These are phyloP conservation scores for Puccinia coronata DNA, from an alignment of 1,284 basidiomycete species.

Conservation along the genomic window DNA sequence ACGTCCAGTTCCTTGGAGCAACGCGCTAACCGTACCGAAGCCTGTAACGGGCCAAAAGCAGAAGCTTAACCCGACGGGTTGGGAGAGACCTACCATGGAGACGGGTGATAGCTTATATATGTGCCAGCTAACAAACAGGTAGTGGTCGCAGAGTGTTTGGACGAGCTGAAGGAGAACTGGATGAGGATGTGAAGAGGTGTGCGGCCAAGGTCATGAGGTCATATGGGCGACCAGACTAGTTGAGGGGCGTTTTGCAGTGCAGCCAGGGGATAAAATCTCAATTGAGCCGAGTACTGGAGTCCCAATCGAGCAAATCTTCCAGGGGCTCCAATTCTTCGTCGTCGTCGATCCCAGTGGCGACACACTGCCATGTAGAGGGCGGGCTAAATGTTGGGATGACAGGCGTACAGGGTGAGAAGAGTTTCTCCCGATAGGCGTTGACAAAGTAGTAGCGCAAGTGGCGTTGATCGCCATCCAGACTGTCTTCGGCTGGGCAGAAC, in stretches of 20 bases:
- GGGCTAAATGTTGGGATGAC: not conserved
- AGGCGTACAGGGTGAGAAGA: not conserved
- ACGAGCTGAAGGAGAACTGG: not conserved
- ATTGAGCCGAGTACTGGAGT: not conserved
- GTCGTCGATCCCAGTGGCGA: not conserved
- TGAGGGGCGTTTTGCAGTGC: not conserved
- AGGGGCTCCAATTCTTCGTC: conserved; percentile 3
- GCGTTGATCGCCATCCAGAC: conserved; percentile 15
- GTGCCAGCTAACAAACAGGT: not conserved
- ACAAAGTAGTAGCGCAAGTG: conserved; percentile 18
- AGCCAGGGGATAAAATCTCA: not conserved
- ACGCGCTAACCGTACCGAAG: not conserved
- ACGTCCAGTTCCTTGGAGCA: not conserved
- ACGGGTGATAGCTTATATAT: not conserved
- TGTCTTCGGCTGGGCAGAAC: not conserved
- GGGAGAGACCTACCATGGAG: not conserved
- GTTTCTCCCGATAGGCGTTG: conserved; percentile 11
- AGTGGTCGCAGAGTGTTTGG: not conserved
- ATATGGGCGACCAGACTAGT: not conserved
- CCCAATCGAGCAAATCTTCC: conserved; percentile 32
- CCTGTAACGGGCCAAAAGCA: conserved; percentile 3
- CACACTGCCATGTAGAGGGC: not conserved
- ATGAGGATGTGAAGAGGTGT: not conserved
- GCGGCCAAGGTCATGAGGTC: not conserved
- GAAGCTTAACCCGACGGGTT: not conserved